phyloP scores from a whole-genome alignment of 805 yeast genomes.

The Yarrowia sp. region DNA sequence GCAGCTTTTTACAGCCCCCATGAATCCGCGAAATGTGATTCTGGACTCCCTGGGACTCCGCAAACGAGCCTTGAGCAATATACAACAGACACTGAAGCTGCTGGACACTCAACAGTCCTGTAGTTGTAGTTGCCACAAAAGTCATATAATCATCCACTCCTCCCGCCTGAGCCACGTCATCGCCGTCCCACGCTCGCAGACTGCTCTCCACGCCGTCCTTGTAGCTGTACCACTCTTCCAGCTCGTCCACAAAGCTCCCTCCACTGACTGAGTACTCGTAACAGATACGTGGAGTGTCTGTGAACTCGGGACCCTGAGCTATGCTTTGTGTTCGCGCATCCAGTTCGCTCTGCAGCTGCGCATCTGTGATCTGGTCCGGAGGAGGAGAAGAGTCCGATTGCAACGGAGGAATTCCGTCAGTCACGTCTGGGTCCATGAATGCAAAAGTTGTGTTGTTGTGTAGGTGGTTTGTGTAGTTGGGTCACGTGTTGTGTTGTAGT shows the following conservation, averaged over 20 bases:
- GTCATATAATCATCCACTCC: background rate
- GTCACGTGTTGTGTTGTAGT: too few relatives aligned
- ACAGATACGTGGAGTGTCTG: conserved; percentile 53
- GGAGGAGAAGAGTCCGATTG: conserved; percentile 21
- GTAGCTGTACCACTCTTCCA: conserved; percentile 57
- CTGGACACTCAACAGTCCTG: background rate
- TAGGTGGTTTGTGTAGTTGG: background rate
- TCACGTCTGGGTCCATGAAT: conserved; percentile 24
- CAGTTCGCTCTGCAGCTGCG: conserved; percentile 29
- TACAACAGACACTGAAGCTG: background rate
- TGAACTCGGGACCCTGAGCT: conserved; percentile 39
- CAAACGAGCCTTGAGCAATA: conserved; percentile 20
- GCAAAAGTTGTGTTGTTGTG: background rate
- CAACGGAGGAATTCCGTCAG: conserved; percentile 11
- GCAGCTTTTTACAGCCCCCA: background rate
- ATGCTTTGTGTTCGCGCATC: conserved; percentile 30
- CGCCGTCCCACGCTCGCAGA: conserved; percentile 21
- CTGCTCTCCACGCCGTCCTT: conserved; percentile 11
- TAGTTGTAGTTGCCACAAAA: background rate
- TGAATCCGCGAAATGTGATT: conserved; percentile 3
- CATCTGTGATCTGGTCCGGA: conserved; percentile 24
- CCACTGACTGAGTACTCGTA: conserved; percentile 53
- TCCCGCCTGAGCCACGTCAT: conserved; percentile 3
- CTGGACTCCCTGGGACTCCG: background rate
- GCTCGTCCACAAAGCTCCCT: conserved; percentile 52